Evolutionary conservation across 73 alveolate genomes (phyloP), one percentile per base, ranked within the genome.

Genomic region (Loxodes magnus): DNA sequence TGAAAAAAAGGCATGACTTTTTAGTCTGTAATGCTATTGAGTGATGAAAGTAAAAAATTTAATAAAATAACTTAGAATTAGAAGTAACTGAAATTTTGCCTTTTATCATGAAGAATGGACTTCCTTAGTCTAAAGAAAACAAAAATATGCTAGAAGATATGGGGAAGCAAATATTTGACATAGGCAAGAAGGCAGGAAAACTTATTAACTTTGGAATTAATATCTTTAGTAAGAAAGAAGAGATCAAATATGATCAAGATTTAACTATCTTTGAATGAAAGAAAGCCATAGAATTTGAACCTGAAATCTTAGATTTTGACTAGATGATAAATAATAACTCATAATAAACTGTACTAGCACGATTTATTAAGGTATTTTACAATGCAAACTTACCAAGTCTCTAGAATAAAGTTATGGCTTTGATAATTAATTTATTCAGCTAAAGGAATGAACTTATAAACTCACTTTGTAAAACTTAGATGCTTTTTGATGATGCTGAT

Each of bases 1-100:
- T 46, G 7, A 41, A 46, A n/a, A n/a, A 10, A 2, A 14, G 59
- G n/a, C 59, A 46, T 25, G 59, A 46, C 7, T 46, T 12, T 24
- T 24, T 46, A n/a, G n/a, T 46, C 15, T 25, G 27, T 2, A 46
- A 46, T 2, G 34, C 27, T 16, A 46, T 19, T 16, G 17, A 46
- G 2, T 46, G 59, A 41, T 46, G 9, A 2, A 24, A 46, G n/a
- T 5, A 21, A 7, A 20, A 25, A 5, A 41, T 25, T 7, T 12
- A 21, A 1, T 10, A 9, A 7, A 12, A 2, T 7, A 46, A 1
- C 39, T 46, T 37, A 24, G 34, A 46, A 1, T 25, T 0, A 25
- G 39, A 46, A 24, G 60, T 38, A 12, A 14, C 6, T 6, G 31
- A 12, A 7, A 14, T 38, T 14, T 5, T 38, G 6, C 52, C 52